These are phyloP conservation scores for Eremochloa ophiuroides DNA, from an alignment of 176 grass and related monocot genomes.

Conservation along the genomic window DNA sequence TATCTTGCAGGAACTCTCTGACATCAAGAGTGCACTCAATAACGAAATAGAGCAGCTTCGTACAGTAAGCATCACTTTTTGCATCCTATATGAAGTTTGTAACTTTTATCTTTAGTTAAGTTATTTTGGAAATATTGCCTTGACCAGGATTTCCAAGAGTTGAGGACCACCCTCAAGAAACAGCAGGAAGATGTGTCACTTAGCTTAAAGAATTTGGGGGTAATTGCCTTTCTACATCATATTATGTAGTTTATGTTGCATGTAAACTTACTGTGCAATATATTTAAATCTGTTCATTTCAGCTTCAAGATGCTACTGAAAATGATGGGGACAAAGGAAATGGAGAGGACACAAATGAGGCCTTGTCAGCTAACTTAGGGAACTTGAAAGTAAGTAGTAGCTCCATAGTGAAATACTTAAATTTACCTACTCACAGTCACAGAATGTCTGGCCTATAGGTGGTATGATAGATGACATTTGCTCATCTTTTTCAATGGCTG, in stretches of 20 bases:
- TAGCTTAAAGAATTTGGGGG: slow-evolving; percentile 85
- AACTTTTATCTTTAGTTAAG: not conserved
- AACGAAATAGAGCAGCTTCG: slow-evolving; percentile 75
- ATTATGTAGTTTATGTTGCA: not conserved
- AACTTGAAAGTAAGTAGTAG: slow-evolving; percentile 41
- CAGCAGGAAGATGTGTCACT: slow-evolving; percentile 90
- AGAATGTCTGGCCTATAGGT: not conserved
- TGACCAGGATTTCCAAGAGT: slow-evolving; percentile 83
- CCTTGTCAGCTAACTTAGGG: slow-evolving; percentile 15
- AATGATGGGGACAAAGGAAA: slow-evolving; percentile 26
- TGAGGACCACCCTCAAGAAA: slow-evolving; percentile 85
- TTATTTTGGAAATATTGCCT: slow-evolving; percentile 3
- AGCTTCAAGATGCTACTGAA: slow-evolving; percentile 43
- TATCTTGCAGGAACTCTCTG: slow-evolving; percentile 77
- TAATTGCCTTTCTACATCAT: slow-evolving; percentile 26
- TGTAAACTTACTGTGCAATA: not conserved
- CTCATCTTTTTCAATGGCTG: not conserved
- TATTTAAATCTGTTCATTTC: slow-evolving; percentile 17
- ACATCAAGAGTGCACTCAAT: slow-evolving; percentile 76
- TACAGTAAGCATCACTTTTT: slow-evolving; percentile 52
- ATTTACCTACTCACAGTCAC: not conserved
- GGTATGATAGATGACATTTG: not conserved
- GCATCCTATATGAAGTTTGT: not conserved
- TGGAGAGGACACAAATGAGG: slow-evolving; percentile 31
- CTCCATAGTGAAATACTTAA: slow-evolving; percentile 3